phyloP scores from a whole-genome alignment of 768 basidiomycete genomes.

The Mycena haematopus region DNA sequence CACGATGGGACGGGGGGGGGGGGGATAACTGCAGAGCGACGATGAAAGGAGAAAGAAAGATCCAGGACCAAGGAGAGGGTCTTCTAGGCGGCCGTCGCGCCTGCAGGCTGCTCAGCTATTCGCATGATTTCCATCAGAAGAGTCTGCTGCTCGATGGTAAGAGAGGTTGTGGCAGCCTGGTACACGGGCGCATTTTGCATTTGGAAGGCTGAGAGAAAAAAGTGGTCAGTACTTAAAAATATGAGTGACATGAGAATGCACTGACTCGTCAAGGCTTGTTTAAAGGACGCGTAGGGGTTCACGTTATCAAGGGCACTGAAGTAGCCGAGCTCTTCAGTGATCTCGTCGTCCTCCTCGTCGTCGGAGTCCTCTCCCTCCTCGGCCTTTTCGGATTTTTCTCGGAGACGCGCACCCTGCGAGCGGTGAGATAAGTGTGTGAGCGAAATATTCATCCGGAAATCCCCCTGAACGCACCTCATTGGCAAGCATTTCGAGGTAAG shows the following conservation, averaged over 20 bases:
- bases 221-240: not conserved
- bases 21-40: conserved; percentile 19
- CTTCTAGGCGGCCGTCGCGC: conserved; percentile 21
- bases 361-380: conserved; percentile 60
- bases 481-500: conserved; percentile 86
- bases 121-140: conserved; percentile 87
- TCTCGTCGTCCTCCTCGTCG: conserved; percentile 60
- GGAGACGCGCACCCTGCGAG: conserved; percentile 71
- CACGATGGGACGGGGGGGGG: not conserved
- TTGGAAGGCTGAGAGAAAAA: conserved; percentile 65
- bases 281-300: conserved; percentile 80
- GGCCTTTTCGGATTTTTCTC: conserved; percentile 63
- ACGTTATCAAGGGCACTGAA: conserved; percentile 84
- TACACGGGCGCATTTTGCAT: conserved; percentile 71
- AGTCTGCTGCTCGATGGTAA: conserved; percentile 79
- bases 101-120: conserved; percentile 56
- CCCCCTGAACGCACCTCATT: conserved; percentile 61
- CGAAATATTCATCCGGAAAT: conserved; percentile 2
- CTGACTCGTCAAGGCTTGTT: conserved; percentile 77
- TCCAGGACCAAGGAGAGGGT: not conserved
- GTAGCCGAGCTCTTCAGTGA: conserved; percentile 86
- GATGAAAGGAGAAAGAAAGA: conserved; percentile 6
- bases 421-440: not conserved
- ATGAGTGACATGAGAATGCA: conserved; percentile 20
- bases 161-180: conserved; percentile 73